phyloP scores from a whole-genome alignment of 805 yeast genomes.

The Torulaspora microellipsoides region DNA sequence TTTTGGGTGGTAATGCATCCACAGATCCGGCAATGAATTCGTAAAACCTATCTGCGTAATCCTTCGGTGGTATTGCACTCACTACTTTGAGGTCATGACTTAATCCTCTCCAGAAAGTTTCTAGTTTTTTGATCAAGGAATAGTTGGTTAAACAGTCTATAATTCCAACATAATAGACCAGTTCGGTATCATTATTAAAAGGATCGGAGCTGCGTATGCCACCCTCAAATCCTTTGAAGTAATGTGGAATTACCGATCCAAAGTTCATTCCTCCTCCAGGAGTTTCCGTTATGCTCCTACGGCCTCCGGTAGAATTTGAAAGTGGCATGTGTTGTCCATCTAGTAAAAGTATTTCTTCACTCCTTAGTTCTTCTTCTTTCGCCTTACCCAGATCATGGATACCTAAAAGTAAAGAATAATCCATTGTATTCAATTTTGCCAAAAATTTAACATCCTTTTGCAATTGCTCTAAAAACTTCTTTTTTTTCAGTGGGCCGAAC shows the following conservation, averaged over 20 bases:
- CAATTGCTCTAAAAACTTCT: conserved; percentile 62
- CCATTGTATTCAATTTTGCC: conserved; percentile 83
- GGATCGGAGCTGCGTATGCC: conserved; percentile 71
- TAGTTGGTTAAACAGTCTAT: conserved; percentile 90
- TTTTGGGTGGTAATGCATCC: conserved; percentile 24
- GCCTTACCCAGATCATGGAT: conserved; percentile 71
- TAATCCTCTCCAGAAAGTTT: conserved; percentile 79
- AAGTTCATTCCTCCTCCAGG: conserved; percentile 1
- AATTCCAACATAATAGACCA: conserved; percentile 85
- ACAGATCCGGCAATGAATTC: conserved; percentile 53
- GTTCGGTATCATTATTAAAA: conserved; percentile 47
- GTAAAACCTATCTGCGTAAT: conserved; percentile 84
- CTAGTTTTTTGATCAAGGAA: conserved; percentile 66
- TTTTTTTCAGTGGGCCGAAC: conserved; percentile 68
- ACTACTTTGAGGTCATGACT: conserved; percentile 64
- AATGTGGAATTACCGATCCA: conserved; percentile 25
- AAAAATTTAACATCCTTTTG: conserved; percentile 69
- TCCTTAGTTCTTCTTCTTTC: conserved; percentile 39
- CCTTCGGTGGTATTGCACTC: conserved; percentile 86
- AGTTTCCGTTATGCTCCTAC: background rate
- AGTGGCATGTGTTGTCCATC: conserved; percentile 4
- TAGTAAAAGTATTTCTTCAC: conserved; percentile 13
- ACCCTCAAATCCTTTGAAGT: conserved; percentile 76
- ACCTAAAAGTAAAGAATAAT: conserved; percentile 85
- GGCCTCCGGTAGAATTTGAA: conserved; percentile 3